A percentile compares a stretch with the other conserved stretches of the same genome.
These are phyloP conservation scores for Phytopythium litorale DNA, from an alignment of 352 stramenopile species.

Conservation along the genomic window DNA sequence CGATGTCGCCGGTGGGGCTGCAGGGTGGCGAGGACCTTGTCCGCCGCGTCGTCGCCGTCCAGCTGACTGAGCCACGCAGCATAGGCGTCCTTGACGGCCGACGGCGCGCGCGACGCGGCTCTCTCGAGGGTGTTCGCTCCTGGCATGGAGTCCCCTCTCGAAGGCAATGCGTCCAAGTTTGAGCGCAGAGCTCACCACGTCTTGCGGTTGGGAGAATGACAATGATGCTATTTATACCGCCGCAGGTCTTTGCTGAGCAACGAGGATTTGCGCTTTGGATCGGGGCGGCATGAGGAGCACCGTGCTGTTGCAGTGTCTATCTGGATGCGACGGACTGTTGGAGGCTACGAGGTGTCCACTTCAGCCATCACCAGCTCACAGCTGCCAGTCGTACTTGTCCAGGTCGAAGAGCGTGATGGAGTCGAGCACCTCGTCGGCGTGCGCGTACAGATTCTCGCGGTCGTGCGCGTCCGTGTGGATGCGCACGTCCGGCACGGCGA, in stretches of 20 bases:
- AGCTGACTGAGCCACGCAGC: constrained; percentile 36
- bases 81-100: constrained; percentile 34
- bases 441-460: constrained; percentile 38
- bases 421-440: constrained; percentile 61
- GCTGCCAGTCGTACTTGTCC: constrained; percentile 47
- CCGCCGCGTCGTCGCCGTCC: constrained; percentile 30
- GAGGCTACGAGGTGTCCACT: not conserved
- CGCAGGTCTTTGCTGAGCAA: not conserved
- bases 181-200: not conserved
- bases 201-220: not conserved
- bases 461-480: constrained; percentile 51
- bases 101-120: not conserved
- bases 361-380: constrained; percentile 10
- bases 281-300: not conserved
- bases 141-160: not conserved
- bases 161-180: not conserved
- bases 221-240: not conserved
- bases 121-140: not conserved
- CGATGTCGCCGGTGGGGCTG: not conserved
- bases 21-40: constrained; percentile 18
- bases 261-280: not conserved
- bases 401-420: constrained; percentile 59
- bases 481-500: constrained; percentile 66
- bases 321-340: too few species aligned
- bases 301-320: not conserved